Evolutionary conservation across 805 yeast species (phyloP).

Genomic region (Lachancea nothofagi): DNA sequence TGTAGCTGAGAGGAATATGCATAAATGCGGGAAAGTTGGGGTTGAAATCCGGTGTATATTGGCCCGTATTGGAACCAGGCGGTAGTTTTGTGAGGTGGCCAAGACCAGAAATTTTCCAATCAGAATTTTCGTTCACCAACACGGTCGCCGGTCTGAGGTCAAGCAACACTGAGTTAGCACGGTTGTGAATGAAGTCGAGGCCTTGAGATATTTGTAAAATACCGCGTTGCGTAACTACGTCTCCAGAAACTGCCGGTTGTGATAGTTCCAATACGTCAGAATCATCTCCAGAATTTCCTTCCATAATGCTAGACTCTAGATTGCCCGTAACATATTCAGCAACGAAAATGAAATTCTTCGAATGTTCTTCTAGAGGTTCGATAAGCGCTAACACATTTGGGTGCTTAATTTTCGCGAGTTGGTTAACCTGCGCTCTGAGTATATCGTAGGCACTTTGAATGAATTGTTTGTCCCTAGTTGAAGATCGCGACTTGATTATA

Average conservation of each 20-base stretch:
- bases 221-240: conserved; percentile 75
- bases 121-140: conserved; percentile 75
- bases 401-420: conserved; percentile 77
- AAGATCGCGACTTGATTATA: conserved; percentile 39
- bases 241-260: conserved; percentile 45
- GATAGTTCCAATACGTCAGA: conserved; percentile 23
- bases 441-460: conserved; percentile 60
- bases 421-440: conserved; percentile 60
- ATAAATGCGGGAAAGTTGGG: conserved; percentile 70
- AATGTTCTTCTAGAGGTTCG: conserved; percentile 87
- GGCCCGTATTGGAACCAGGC: conserved; percentile 48
- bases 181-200: conserved; percentile 73
- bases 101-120: conserved; percentile 89
- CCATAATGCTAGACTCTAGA: conserved; percentile 39
- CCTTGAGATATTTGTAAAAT: conserved; percentile 72
- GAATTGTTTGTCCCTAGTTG: conserved; percentile 38
- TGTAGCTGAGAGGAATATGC: conserved; percentile 62
- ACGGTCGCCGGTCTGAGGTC: conserved; percentile 75
- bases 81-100: conserved; percentile 42
- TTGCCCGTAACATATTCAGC: conserved; percentile 70
- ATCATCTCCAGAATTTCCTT: conserved; percentile 24
- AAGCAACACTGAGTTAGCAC: conserved; percentile 68
- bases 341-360: conserved; percentile 71
- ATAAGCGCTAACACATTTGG: conserved; percentile 79
- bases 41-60: conserved; percentile 65